phyloP scores from a whole-genome alignment of 176 grass and related monocot species.

The Triticum dicoccoides region DNA sequence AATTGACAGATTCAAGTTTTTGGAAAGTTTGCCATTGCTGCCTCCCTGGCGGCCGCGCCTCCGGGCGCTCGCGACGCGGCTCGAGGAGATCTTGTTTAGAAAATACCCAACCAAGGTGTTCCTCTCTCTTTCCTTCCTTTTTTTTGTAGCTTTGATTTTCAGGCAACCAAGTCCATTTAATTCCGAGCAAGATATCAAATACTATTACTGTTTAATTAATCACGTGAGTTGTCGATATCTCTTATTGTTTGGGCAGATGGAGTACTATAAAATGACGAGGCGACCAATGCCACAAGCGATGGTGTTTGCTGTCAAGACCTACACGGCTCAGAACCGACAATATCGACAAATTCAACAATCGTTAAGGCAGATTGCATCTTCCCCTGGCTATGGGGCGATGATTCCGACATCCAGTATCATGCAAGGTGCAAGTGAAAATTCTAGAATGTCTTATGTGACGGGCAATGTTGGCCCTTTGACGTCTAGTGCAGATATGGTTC shows the following conservation, averaged over 20 bases:
- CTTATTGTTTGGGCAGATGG: constrained; percentile 55
- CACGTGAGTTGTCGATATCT: background rate
- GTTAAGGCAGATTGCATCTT: constrained; percentile 50
- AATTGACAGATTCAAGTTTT: constrained; percentile 24
- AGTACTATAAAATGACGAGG: constrained; percentile 49
- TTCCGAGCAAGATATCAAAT: background rate
- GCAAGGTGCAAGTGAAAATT: constrained; percentile 48
- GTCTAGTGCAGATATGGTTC: constrained; percentile 38
- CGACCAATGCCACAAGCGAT: no score
- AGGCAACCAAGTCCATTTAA: background rate
- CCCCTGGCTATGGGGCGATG: constrained; percentile 61
- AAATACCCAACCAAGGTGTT: constrained; percentile 59
- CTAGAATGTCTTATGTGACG: constrained; percentile 41
- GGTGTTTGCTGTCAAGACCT: constrained; percentile 38
- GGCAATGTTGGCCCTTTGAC: constrained; percentile 41
- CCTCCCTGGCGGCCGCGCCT: constrained; percentile 23
- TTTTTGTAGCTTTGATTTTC: background rate
- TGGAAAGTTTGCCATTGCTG: constrained; percentile 7
- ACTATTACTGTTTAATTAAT: constrained; percentile 17
- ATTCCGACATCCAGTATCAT: constrained; percentile 77
- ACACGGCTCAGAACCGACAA: constrained; percentile 38
- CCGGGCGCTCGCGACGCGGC: constrained; percentile 31
- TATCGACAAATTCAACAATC: constrained; percentile 43
- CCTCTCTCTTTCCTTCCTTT: background rate
- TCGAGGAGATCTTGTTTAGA: constrained; percentile 51